These are phyloP conservation scores for Podaxis sp. DNA, from an alignment of 768 basidiomycete species.

Conservation along the genomic window DNA sequence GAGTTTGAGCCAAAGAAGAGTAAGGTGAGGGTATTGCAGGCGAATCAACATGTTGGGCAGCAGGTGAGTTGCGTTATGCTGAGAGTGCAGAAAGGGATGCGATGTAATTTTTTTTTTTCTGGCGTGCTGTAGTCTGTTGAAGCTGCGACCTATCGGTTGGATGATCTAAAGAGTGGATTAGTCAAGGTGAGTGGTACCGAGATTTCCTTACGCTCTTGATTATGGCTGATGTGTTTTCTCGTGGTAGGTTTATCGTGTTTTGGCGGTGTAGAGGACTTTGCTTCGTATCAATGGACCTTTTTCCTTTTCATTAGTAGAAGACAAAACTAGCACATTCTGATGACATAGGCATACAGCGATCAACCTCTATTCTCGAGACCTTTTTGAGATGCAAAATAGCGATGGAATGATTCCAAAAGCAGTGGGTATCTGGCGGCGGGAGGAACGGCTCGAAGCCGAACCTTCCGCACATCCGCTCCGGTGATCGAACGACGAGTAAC, in stretches of 20 bases:
- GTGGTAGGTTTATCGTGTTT: slow-evolving; percentile 34
- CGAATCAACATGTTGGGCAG: slow-evolving; percentile 80
- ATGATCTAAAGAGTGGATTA: slow-evolving; percentile 82
- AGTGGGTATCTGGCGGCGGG: too few species aligned
- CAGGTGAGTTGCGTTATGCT: slow-evolving; percentile 47
- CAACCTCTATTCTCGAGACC: too few species aligned
- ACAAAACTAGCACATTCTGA: too few species aligned
- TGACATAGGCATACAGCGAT: too few species aligned
- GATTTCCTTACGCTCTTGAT: not conserved
- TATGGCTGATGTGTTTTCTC: not conserved
- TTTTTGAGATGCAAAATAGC: too few species aligned
- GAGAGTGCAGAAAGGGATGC: not conserved
- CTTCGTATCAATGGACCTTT: too few species aligned
- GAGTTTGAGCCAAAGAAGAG: slow-evolving; percentile 87
- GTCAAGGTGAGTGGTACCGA: slow-evolving; percentile 55
- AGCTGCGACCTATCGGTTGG: slow-evolving; percentile 78
- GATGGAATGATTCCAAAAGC: too few species aligned
- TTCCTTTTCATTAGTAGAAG: too few species aligned
- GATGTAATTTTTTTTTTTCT: not conserved
- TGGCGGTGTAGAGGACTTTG: slow-evolving; percentile 25
- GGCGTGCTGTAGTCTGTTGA: slow-evolving; percentile 48
- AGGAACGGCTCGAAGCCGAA: too few species aligned
- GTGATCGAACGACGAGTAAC: not conserved
- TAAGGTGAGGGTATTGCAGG: slow-evolving; percentile 82
- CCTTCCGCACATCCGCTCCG: not conserved